Evolutionary conservation across 345 rosid species (phyloP).

Genomic region (Gossypium ekmanianum): DNA sequence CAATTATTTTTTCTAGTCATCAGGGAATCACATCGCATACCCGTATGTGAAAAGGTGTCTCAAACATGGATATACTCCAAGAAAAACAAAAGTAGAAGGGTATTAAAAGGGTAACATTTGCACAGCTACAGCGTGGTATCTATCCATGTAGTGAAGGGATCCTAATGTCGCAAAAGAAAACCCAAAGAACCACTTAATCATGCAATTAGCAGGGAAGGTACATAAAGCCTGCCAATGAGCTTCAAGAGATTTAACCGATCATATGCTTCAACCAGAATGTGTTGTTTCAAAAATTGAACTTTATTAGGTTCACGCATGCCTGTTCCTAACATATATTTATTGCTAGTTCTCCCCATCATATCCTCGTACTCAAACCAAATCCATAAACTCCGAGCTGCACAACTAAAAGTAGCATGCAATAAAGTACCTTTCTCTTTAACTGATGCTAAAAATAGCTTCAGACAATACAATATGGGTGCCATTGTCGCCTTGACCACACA

Average conservation of each 20-base stretch:
- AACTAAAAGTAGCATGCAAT: slow-evolving; percentile 16
- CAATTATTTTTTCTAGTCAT: too few species aligned
- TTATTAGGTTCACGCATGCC: slow-evolving; percentile 15
- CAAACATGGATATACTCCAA: too few species aligned
- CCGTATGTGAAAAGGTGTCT: too few species aligned
- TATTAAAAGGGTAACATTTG: not conserved
- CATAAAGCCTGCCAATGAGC: not conserved
- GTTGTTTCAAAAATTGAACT: slow-evolving; percentile 17
- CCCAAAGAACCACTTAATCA: not conserved
- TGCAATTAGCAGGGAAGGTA: slow-evolving; percentile 16
- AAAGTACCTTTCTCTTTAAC: slow-evolving; percentile 24
- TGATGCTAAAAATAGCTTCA: slow-evolving; percentile 33
- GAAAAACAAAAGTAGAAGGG: not conserved
- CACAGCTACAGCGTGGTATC: not conserved
- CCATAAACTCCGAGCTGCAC: slow-evolving; percentile 23
- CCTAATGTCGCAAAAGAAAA: not conserved
- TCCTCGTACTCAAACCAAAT: slow-evolving; percentile 21
- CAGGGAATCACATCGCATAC: too few species aligned
- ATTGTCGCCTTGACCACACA: slow-evolving; percentile 15
- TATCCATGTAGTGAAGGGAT: not conserved
- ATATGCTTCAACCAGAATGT: slow-evolving; percentile 13
- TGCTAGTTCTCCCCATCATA: slow-evolving; percentile 14
- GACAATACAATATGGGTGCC: slow-evolving; percentile 20
- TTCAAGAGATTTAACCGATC: slow-evolving; percentile 4
- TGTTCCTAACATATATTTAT: slow-evolving; percentile 7